Evolutionary conservation across 108 stramenopile species (phyloP).

Genomic region (Skeletonema potamos): DNA sequence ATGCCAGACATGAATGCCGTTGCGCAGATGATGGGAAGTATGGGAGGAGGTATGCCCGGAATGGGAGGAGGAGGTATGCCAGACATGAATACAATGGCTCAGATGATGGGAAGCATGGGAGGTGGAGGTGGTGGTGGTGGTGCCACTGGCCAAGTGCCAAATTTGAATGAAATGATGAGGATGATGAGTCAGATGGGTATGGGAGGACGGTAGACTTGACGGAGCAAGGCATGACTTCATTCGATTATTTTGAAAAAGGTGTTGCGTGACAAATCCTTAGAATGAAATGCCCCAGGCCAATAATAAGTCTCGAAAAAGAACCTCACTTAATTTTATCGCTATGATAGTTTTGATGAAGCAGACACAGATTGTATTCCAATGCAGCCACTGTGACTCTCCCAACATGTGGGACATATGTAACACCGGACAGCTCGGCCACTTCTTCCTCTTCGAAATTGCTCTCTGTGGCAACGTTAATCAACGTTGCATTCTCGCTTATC

Average conservation of each 20-base stretch:
- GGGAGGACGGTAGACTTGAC: slow-evolving; percentile 60
- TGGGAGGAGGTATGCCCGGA: slow-evolving; percentile 54
- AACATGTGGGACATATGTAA: slow-evolving; percentile 87
- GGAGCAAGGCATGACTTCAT: slow-evolving; percentile 67
- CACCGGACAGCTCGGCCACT: slow-evolving; percentile 47
- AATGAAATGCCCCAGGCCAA: slow-evolving; percentile 13
- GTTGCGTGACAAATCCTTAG: not conserved
- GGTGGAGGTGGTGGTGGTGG: slow-evolving; percentile 29
- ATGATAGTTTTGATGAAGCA: slow-evolving; percentile 60
- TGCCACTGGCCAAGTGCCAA: not conserved
- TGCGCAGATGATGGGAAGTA: slow-evolving; percentile 30
- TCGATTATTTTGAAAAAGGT: slow-evolving; percentile 5
- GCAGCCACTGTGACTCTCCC: slow-evolving; percentile 94
- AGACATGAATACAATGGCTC: slow-evolving; percentile 40
- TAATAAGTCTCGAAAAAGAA: not conserved
- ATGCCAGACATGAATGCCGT: slow-evolving; percentile 50
- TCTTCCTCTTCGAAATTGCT: slow-evolving; percentile 84
- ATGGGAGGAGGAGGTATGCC: slow-evolving; percentile 54
- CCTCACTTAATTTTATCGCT: not conserved
- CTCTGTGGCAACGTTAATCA: slow-evolving; percentile 89
- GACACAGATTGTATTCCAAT: slow-evolving; percentile 87
- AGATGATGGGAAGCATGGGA: slow-evolving; percentile 46
- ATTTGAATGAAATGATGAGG: slow-evolving; percentile 43
- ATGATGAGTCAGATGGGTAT: slow-evolving; percentile 53
- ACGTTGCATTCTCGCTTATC: slow-evolving; percentile 68